Evolutionary conservation across 169 alveolate genomes (phyloP).

Genomic region (Eimeria falciformis): DNA sequence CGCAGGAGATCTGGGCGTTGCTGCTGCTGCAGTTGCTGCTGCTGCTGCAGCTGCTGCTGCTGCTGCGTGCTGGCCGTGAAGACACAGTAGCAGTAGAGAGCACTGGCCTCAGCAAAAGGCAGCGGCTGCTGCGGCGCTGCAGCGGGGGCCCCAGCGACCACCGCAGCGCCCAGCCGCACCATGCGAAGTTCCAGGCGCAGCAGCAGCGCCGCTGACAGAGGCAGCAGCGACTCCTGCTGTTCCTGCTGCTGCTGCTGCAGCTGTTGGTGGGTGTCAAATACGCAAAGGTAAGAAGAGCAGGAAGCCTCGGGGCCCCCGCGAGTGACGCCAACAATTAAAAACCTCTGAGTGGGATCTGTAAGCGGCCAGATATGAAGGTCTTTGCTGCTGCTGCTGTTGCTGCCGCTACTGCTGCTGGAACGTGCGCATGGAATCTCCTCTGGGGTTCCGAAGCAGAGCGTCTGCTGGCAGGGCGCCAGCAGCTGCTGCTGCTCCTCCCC

Average conservation of each 20-base stretch:
- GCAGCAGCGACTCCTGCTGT: constrained; percentile 13
- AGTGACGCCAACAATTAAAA: background rate
- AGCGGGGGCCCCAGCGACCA: constrained; percentile 7
- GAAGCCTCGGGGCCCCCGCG: background rate
- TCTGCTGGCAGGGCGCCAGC: constrained; percentile 7
- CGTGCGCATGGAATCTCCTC: background rate
- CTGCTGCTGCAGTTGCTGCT: constrained; percentile 13
- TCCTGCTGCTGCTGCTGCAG: constrained; percentile 2
- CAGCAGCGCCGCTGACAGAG: background rate
- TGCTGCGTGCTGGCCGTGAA: background rate
- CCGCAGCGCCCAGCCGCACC: background rate
- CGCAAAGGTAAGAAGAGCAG: background rate
- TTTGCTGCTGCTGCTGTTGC: constrained; percentile 13
- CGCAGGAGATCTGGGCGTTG: background rate
- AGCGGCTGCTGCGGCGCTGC: background rate
- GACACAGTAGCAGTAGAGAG: constrained; percentile 10
- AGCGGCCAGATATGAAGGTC: background rate
- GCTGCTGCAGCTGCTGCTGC: background rate
- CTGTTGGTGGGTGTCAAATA: background rate
- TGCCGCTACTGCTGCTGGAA: constrained; percentile 15
- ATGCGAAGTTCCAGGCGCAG: background rate
- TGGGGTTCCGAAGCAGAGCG: constrained; percentile 14
- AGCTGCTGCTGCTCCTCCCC: background rate
- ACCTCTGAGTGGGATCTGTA: background rate
- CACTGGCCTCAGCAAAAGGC: background rate